These are phyloP conservation scores for Lepiota brunneoincarnata DNA, from an alignment of 768 basidiomycete species.

Conservation along the genomic window DNA sequence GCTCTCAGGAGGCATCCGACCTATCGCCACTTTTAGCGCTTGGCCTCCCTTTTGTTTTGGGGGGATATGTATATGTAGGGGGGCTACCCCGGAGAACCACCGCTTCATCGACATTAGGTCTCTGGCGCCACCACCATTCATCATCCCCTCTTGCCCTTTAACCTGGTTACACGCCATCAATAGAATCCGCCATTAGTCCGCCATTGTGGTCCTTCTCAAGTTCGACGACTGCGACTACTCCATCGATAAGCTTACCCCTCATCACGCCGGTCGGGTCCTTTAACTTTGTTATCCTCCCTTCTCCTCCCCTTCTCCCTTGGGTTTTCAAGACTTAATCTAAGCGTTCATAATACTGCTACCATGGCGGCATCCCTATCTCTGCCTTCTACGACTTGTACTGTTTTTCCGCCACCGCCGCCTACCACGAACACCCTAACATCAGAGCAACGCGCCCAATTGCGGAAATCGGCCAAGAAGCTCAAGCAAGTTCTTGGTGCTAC, in stretches of 20 bases:
- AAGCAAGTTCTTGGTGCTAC: conserved; percentile 55
- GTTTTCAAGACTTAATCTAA: background rate
- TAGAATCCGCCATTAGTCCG: background rate
- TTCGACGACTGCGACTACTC: background rate
- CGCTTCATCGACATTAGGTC: conserved; percentile 5
- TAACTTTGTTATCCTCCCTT: background rate
- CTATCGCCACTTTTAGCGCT: background rate
- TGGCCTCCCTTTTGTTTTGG: conserved; percentile 19
- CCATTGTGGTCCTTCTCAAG: background rate
- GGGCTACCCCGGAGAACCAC: background rate
- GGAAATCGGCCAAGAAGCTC: conserved; percentile 59
- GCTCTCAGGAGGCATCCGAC: conserved; percentile 1
- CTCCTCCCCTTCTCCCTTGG: conserved; percentile 1
- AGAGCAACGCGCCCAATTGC: conserved; percentile 50
- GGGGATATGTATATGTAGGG: conserved; percentile 13
- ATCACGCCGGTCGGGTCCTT: background rate
- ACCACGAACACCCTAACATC: conserved; percentile 54
- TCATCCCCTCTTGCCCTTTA: background rate
- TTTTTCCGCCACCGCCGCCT: conserved; percentile 50
- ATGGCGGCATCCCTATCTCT: conserved; percentile 13
- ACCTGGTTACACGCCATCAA: background rate
- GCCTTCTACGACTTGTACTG: conserved; percentile 21
- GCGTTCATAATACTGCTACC: conserved; percentile 8
- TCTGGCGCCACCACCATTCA: conserved; percentile 6
- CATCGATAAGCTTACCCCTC: conserved; percentile 8